Evolutionary conservation across 805 yeast genomes (phyloP).

Genomic region (Scheffersomyces amazonensis): DNA sequence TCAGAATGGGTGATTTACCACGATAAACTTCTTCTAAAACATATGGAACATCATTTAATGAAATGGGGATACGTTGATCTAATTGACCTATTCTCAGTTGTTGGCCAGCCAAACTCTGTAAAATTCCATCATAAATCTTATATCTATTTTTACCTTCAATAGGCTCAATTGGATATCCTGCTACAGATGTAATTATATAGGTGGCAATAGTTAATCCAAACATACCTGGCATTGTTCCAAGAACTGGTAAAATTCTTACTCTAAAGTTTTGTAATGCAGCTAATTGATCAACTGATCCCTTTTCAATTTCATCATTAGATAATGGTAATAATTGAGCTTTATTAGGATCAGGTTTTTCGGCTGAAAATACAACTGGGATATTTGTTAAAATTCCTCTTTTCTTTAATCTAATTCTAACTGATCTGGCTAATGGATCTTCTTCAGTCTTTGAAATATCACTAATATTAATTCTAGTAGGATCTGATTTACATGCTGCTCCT

Average conservation of each 20-base stretch:
- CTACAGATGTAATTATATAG: slow-evolving; percentile 68
- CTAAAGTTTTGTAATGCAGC: slow-evolving; percentile 87
- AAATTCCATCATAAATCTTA: slow-evolving; percentile 79
- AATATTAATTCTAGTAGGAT: slow-evolving; percentile 85
- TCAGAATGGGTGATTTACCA: slow-evolving; percentile 87
- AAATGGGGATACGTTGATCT: slow-evolving; percentile 74
- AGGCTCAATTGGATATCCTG: slow-evolving; percentile 90
- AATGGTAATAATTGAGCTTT: slow-evolving; percentile 87
- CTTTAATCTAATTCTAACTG: slow-evolving; percentile 82
- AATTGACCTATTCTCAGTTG: slow-evolving; percentile 70
- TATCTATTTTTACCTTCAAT: slow-evolving; percentile 85
- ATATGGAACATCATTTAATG: slow-evolving; percentile 72
- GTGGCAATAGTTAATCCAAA: slow-evolving; percentile 92
- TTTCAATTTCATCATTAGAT: slow-evolving; percentile 73
- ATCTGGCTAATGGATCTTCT: slow-evolving; percentile 89
- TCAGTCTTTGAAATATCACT: slow-evolving; percentile 87
- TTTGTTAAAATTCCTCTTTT: slow-evolving; percentile 71
- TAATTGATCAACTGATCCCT: slow-evolving; percentile 83
- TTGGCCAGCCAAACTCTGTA: slow-evolving; percentile 85
- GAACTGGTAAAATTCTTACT: slow-evolving; percentile 90
- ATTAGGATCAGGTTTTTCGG: slow-evolving; percentile 95
- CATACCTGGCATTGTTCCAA: slow-evolving; percentile 96
- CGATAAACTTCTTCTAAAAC: slow-evolving; percentile 88
- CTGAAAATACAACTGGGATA: slow-evolving; percentile 85
- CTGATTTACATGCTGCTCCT: slow-evolving; percentile 97